Percentiles rank a stretch among this genome's conserved stretches.
Conservation (phyloP, 345 rosid genomes). For the Rubroshorea leprosula region DNA sequence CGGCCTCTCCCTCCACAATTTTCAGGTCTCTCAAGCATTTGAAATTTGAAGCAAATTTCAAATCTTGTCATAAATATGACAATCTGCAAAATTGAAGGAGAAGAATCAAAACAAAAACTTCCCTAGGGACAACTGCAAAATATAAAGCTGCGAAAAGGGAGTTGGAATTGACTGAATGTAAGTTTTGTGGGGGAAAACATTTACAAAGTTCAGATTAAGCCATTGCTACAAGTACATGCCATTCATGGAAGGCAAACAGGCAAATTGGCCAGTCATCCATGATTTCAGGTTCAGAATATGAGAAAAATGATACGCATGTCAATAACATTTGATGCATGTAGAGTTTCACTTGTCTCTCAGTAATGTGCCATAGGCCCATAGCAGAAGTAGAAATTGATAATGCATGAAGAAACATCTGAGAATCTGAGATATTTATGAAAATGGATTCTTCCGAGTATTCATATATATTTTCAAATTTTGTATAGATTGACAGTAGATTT, state of each 20-base stretch:
- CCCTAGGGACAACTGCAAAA: slow-evolving; percentile 11
- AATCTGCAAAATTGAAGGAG: background rate
- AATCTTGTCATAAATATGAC: background rate
- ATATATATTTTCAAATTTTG: background rate
- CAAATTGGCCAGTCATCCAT: slow-evolving; percentile 5
- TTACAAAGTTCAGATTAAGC: slow-evolving; percentile 3
- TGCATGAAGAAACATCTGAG: background rate
- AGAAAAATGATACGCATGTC: slow-evolving; percentile 6
- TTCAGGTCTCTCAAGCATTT: background rate
- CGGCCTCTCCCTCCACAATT: background rate
- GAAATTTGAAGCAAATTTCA: background rate
- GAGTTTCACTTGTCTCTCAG: background rate
- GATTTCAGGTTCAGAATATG: slow-evolving; percentile 16
- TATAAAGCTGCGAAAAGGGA: slow-evolving; percentile 19
- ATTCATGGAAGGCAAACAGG: slow-evolving; percentile 21
- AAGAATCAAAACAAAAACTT: slow-evolving; percentile 6
- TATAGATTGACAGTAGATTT: background rate
- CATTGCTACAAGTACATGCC: slow-evolving; percentile 10
- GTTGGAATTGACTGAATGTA: slow-evolving; percentile 23
- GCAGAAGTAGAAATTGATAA: background rate
- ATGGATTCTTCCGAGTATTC: background rate
- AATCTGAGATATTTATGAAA: background rate
- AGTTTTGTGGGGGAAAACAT: slow-evolving; percentile 12
- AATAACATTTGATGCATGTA: too few relatives aligned
- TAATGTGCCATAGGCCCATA: background rate